Evolutionary conservation across 208 protist genomes (phyloP), one percentile per base, ranked within the genome.

Genomic region (Acanthamoeba healyi): DNA sequence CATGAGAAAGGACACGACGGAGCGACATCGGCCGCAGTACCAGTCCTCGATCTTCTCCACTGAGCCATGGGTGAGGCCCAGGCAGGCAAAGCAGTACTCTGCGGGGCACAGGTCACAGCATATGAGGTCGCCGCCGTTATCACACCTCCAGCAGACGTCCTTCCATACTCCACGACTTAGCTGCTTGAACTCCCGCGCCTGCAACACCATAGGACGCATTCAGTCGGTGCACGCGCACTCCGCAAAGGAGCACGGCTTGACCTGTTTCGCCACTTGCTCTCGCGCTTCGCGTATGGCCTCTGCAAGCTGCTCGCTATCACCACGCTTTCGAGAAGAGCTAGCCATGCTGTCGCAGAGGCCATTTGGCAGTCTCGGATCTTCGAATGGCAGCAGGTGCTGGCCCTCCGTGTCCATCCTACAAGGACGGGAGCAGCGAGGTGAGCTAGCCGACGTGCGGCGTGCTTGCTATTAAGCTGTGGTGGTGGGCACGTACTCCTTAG

Each of bases 51-150:
- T 24, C 56, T 24, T 29, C n/a, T 77, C 67, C 1, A 77, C 67
- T 0, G 67, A 77, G 67, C 34, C 17, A 32, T 77, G 67, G 32
- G 67, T 77, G 17, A 77, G 34, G 12, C 12, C 67, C 15, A 77
- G 34, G 24, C 67, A 77, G 5, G 67, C 14, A 32, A 77, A 77
- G 67, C 67, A 77, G n/a, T 77, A 77, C 36, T 77, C 67, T 44
- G 32, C 67, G 3, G 67, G 67, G 67, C 67, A 77, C 17, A 77
- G 67, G n/a, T 77, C 67, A 32, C 67, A 77, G 32, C 67, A 77
- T 12, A 77, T 77, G 36, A 77, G 67, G 67, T 77, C 67, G 9
- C 67, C 67, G 36, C 67, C 67, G 34, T 77, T 77, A 40, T 77
- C 32, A 32, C 67, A 77, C 10, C 67, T 1, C 67, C 67, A 77